phyloP scores from a whole-genome alignment of 2,329 filamentous ascomycete genomes.

The Exophiala lecanii-corni region DNA sequence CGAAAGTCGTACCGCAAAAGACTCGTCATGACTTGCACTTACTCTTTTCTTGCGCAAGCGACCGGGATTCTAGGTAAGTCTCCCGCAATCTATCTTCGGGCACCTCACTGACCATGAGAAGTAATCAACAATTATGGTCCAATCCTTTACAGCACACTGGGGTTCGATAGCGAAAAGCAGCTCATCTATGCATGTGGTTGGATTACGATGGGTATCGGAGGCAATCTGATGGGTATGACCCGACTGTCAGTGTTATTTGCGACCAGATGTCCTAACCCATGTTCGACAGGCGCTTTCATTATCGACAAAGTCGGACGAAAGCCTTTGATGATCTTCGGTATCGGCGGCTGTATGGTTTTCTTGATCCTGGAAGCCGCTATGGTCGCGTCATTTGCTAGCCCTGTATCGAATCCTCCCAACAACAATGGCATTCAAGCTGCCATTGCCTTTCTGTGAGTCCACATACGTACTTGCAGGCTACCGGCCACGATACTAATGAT shows the following conservation, averaged over 20 bases:
- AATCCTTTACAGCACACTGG: slow-evolving; percentile 11
- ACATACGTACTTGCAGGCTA: no score
- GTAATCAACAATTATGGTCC: slow-evolving; percentile 14
- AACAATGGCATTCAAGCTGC: slow-evolving; percentile 30
- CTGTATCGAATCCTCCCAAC: slow-evolving; percentile 21
- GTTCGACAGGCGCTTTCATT: slow-evolving; percentile 7
- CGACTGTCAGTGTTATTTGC: neutral
- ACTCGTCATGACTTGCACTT: slow-evolving; percentile 2
- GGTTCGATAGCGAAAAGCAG: slow-evolving; percentile 15
- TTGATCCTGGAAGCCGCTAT: slow-evolving; percentile 16
- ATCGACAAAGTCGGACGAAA: slow-evolving; percentile 23
- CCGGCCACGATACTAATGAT: slow-evolving; percentile 1
- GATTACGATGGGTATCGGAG: slow-evolving; percentile 9
- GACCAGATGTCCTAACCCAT: neutral
- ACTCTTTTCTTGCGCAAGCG: slow-evolving; percentile 9
- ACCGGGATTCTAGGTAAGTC: slow-evolving; percentile 5
- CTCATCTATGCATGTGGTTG: slow-evolving; percentile 12
- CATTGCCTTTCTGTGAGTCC: slow-evolving; percentile 34
- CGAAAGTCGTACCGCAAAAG: slow-evolving; percentile 14
- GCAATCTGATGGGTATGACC: slow-evolving; percentile 5
- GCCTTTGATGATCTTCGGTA: slow-evolving; percentile 27
- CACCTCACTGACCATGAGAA: neutral
- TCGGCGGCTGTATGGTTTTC: slow-evolving; percentile 11
- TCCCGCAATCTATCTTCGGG: neutral
- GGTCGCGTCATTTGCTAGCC: slow-evolving; percentile 16